A percentile compares a stretch with the other conserved stretches of the same genome.
These are phyloP conservation scores for Trichoderma koningii DNA, from an alignment of 2,329 filamentous ascomycete genomes.

Conservation along the genomic window DNA sequence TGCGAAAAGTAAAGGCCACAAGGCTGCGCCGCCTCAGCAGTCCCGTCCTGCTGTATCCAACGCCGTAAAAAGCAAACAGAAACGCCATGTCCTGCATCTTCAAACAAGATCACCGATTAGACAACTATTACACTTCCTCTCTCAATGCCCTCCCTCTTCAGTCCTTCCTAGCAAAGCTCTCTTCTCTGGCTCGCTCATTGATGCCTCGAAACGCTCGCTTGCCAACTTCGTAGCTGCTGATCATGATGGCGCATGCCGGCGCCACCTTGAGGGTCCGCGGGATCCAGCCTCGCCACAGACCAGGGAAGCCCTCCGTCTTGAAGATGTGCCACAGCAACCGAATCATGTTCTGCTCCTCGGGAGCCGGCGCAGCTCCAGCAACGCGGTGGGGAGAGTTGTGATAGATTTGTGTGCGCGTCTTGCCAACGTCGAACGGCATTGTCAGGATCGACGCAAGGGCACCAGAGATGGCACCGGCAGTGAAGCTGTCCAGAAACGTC, in stretches of 20 bases:
- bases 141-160: background rate
- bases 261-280: constrained; percentile 92
- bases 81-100: background rate
- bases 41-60: constrained; percentile 14
- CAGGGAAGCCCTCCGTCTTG: constrained; percentile 74
- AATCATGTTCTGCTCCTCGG: constrained; percentile 77
- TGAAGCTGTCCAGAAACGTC: constrained; percentile 86
- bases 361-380: constrained; percentile 48
- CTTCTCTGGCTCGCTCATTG: constrained; percentile 55
- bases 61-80: constrained; percentile 24
- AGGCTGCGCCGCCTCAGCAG: background rate
- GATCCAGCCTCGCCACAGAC: constrained; percentile 89
- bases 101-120: background rate
- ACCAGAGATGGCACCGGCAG: constrained; percentile 81
- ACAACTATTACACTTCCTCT: background rate
- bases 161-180: background rate
- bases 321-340: constrained; percentile 90
- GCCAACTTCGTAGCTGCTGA: constrained; percentile 94
- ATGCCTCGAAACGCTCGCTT: constrained; percentile 81
- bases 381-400: constrained; percentile 51
- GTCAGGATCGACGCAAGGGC: constrained; percentile 85
- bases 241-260: constrained; percentile 98
- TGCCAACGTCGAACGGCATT: constrained; percentile 95
- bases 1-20: background rate
- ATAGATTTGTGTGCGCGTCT: constrained; percentile 88